A percentile compares a stretch with the other conserved stretches of the same genome.
Conservation (phyloP, 2,329 filamentous ascomycete genomes). For the Trichoderma endophyticum region DNA sequence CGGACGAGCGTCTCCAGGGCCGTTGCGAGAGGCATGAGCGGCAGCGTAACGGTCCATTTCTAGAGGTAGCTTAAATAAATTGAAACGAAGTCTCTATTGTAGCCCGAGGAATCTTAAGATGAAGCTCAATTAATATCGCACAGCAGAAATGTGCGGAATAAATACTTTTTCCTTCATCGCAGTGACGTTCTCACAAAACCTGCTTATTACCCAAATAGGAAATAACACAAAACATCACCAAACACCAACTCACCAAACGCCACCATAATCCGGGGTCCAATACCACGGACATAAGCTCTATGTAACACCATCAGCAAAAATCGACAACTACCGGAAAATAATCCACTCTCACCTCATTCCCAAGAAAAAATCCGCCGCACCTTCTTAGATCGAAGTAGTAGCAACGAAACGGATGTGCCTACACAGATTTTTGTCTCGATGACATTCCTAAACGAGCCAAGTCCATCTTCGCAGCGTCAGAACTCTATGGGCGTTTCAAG, state of each 20-base stretch:
- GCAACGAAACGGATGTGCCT: background rate
- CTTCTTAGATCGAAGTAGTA: background rate
- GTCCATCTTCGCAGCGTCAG: background rate
- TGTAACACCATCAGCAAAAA: background rate
- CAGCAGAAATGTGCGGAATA: background rate
- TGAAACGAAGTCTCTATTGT: background rate
- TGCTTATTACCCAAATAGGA: constrained; percentile 7
- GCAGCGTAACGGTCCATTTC: background rate
- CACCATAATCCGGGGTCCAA: background rate
- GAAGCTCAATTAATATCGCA: background rate
- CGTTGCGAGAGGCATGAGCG: background rate
- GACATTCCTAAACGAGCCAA: constrained; percentile 16
- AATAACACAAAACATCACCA: background rate
- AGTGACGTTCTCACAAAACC: background rate
- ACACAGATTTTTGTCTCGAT: background rate
- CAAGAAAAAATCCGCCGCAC: background rate
- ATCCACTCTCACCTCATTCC: background rate
- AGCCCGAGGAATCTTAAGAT: accelerated
- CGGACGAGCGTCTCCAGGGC: background rate
- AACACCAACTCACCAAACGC: background rate
- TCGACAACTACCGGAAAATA: background rate
- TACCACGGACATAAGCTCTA: background rate
- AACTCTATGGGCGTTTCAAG: background rate
- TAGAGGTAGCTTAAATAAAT: background rate
- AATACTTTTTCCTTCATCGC: background rate